Base-by-base conservation (phyloP, 164 flowering plant genomes). In the Buxus sempervirens region DNA sequence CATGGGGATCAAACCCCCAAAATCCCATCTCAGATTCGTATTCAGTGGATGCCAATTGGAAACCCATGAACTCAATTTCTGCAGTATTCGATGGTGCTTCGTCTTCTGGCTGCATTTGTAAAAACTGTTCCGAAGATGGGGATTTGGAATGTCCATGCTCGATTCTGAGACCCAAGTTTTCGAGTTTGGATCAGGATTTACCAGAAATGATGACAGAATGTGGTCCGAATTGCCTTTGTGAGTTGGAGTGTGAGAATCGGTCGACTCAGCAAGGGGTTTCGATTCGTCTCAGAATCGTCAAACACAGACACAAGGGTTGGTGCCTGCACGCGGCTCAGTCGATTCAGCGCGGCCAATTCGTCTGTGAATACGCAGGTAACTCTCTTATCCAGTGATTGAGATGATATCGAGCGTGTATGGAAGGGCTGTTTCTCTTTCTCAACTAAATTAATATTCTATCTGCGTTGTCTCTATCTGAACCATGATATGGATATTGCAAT, bases 341-440 rank as follows among this genome's bases (percentile, higher is more conserved):
- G n/a, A 76, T 95, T 72, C 67, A 19, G 19, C 23, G 53, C 0
- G 96, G 96, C 3, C 74, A 78, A 24, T 93, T 92, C 63, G 69
- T 90, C 18, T 95, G 95, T 63, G 97, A 93, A 64, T 95, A 95
- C 77, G 88, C 97, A 32, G 98, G 98, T 90, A 74, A 9, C 4
- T 62, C 41, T 48, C 38, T 32, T 32, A 3, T 32, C 38, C 38
- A 32, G 38, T 32, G 38, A 3, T 32, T 32, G 38, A 32, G 7
- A 3, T 32, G 38, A 32, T 32, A 3, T 32, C 7, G 3, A 32
- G 38, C 38, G 3, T 32, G 38, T 32, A 32, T 7, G 38, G 38
- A 32, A 32, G 3, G 38, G 3, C 38, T 32, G 38, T 3, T 32
- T 32, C 38, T 3, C 38, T 32, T 32, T 32, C 38, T 32, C 5